phyloP scores from a whole-genome alignment of 345 rosid genomes.

The Salix purpurea region DNA sequence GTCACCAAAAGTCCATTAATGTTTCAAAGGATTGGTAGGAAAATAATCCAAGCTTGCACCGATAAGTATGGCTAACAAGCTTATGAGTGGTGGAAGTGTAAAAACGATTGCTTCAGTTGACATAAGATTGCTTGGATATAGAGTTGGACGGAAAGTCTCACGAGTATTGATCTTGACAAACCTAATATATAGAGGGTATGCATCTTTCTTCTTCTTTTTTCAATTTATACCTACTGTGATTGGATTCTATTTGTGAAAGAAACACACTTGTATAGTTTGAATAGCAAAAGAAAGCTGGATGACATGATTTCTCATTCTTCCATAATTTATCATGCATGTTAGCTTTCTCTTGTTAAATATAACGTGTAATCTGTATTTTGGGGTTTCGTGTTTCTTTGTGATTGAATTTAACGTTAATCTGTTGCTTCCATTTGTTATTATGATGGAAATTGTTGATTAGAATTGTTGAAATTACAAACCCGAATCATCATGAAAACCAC shows the following conservation, averaged over 20 bases:
- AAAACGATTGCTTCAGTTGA: conserved; percentile 16
- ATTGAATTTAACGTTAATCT: background rate
- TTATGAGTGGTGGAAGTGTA: conserved; percentile 3
- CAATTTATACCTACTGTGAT: background rate
- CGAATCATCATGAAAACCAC: too few relatives aligned
- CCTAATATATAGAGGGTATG: conserved; percentile 13
- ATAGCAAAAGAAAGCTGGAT: background rate
- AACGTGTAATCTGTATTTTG: background rate
- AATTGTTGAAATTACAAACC: too few relatives aligned
- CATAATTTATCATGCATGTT: background rate
- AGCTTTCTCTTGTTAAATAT: background rate
- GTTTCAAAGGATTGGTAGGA: conserved; percentile 5
- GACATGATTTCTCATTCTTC: background rate
- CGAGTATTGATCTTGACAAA: conserved; percentile 23
- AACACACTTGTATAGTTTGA: background rate
- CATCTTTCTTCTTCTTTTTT: background rate
- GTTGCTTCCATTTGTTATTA: background rate
- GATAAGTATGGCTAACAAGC: conserved; percentile 9
- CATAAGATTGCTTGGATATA: conserved; percentile 6
- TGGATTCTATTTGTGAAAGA: conserved; percentile 16
- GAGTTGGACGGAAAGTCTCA: conserved; percentile 1
- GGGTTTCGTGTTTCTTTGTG: background rate
- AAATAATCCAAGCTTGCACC: conserved; percentile 27
- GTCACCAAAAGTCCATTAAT: conserved; percentile 10
- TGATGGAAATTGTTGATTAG: background rate